Base-by-base conservation (phyloP, 495 filamentous ascomycete species). In the Aspergillus diversus region DNA sequence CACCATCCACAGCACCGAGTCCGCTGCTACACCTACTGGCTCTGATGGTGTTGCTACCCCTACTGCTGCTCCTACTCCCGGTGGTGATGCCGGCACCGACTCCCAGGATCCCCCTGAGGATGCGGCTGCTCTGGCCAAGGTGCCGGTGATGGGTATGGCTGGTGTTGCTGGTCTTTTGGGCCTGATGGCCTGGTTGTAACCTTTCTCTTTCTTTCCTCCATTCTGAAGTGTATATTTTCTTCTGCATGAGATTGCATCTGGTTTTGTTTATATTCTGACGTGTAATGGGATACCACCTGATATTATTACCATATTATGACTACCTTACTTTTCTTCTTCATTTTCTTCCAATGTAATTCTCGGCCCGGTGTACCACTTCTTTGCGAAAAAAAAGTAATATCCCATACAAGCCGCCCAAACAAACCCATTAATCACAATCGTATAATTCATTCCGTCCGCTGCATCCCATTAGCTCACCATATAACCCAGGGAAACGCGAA, bases 341-440 rank as follows among this genome's bases (percentile, higher is more conserved):
- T 13, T 39, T 4, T 55, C 63, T 61, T 88, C 80, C 31, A 90
- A 74, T 52, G 90, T 92, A 67, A 90, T 84, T 65, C 86, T 85
- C 0, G 90, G 90, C 1, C 90, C 90, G 42, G 87, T 88, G 67
- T 90, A 92, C 89, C 89, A 91, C 64, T 86, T 87, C 12, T 78
- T 77, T 0, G 89, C 89, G 37, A 84, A 84, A 0, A 90, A 70
- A 69, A 85, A 82, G 69, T 89, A 90, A 69, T 90, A 90, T 12
- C 71, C n/a, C 65, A 88, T 71, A 6, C 83, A 79, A 0, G 85
- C 85, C 13, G 80, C 64, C 88, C 87, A 90, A 5, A 90, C 84
- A 12, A 86, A 82, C 4, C 73, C 75, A 68, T 90, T 87, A 65
- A 89, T 84, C 0, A 89, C 87, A 21, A 89, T 77, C 0, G 86